phyloP scores from a whole-genome alignment of 768 basidiomycete species.

The Termitomyces sp. region DNA sequence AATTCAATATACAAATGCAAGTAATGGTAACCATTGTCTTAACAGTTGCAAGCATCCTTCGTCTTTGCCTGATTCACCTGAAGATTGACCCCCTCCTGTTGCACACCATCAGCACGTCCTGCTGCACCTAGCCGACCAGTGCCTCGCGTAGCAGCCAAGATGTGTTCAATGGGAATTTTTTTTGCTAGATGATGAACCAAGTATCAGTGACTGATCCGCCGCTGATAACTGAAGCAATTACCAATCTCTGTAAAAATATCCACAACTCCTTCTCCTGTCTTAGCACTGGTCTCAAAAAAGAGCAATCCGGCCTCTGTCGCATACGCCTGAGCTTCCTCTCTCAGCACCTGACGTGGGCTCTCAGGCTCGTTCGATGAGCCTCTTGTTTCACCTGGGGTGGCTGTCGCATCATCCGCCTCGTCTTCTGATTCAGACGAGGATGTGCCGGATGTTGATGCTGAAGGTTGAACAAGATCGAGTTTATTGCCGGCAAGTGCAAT shows the following conservation, averaged over 20 bases:
- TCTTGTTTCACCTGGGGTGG: constrained; percentile 70
- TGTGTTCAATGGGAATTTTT: constrained; percentile 83
- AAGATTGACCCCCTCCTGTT: constrained; percentile 62
- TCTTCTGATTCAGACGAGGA: constrained; percentile 71
- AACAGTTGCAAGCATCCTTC: constrained; percentile 82
- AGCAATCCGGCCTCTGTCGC: constrained; percentile 91
- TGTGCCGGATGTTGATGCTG: constrained; percentile 43
- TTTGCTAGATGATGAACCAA: constrained; percentile 31
- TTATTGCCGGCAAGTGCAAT: constrained; percentile 99
- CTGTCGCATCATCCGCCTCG: constrained; percentile 90
- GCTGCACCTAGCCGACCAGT: constrained; percentile 58
- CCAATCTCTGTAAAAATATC: constrained; percentile 99
- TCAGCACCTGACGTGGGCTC: constrained; percentile 81
- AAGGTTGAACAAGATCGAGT: constrained; percentile 79
- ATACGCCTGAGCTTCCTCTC: constrained; percentile 95
- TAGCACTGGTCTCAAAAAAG: constrained; percentile 97
- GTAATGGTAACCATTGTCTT: constrained; percentile 20
- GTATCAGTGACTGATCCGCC: neutral
- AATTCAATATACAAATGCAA: constrained; percentile 15
- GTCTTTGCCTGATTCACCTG: constrained; percentile 60
- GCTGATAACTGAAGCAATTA: constrained; percentile 28
- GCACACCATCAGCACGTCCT: constrained; percentile 45
- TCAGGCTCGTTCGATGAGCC: constrained; percentile 55
- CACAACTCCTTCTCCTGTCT: constrained; percentile 92
- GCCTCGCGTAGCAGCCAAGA: constrained; percentile 78